Percentiles rank a stretch among this genome's conserved stretches.
Evolutionary conservation across 305 asterid species (phyloP).

Genomic region (Fraxinus nigra): DNA sequence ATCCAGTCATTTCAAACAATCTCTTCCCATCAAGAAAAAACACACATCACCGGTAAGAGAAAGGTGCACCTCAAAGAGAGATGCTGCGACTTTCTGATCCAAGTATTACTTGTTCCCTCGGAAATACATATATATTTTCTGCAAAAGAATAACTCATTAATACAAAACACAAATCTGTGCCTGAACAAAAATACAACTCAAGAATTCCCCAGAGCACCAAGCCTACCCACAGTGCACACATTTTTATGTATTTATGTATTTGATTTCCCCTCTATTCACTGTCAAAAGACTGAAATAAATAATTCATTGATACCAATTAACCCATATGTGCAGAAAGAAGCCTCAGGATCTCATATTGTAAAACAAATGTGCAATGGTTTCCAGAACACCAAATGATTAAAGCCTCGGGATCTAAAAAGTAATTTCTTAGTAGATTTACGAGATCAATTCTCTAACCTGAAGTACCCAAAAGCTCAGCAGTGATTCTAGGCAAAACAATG

Average conservation of each 20-base stretch:
- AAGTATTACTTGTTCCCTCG: slow-evolving; percentile 67
- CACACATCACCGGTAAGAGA: slow-evolving; percentile 20
- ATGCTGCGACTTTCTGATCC: slow-evolving; percentile 18
- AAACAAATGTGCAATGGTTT: background rate
- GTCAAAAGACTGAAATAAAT: background rate
- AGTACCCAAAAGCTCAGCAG: slow-evolving; percentile 93
- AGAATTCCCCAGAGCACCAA: background rate
- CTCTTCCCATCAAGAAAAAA: slow-evolving; percentile 26
- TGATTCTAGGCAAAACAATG: slow-evolving; percentile 76
- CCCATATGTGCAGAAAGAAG: background rate
- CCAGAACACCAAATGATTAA: background rate
- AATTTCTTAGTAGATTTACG: background rate
- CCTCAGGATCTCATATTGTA: background rate
- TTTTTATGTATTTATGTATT: background rate
- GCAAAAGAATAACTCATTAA: slow-evolving; percentile 29
- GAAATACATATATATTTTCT: slow-evolving; percentile 84
- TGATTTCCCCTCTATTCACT: background rate
- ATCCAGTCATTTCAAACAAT: slow-evolving; percentile 21
- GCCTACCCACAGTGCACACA: background rate
- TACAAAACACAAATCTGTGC: background rate
- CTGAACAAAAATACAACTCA: background rate
- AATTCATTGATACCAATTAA: background rate
- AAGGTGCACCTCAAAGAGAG: slow-evolving; percentile 28
- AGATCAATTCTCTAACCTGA: slow-evolving; percentile 63
- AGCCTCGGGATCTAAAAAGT: background rate